Conservation (phyloP, 108 stramenopile genomes). For the Hondaea fermentalgiana region DNA sequence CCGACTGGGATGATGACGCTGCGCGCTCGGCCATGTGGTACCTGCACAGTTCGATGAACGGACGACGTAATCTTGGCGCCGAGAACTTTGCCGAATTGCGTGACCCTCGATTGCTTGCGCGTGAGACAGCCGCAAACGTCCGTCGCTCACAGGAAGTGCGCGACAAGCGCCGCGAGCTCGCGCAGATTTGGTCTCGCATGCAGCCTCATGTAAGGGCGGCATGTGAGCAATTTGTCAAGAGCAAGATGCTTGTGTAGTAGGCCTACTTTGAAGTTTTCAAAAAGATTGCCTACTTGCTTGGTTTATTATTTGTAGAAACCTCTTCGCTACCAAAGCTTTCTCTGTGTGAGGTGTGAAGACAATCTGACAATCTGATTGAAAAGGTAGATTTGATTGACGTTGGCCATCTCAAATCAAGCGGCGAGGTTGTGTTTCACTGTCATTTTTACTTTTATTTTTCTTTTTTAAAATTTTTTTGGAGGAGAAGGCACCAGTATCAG, state of each 20-base stretch:
- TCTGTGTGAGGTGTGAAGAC: too few species aligned
- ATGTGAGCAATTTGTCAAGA: neutral
- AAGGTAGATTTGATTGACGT: too few species aligned
- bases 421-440: too few species aligned
- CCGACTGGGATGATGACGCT: neutral
- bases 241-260: neutral
- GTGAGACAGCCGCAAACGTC: neutral
- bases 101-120: neutral
- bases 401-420: too few species aligned
- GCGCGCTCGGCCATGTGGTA: neutral
- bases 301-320: too few species aligned
- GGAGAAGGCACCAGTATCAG: too few species aligned
- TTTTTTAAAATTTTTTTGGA: too few species aligned
- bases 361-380: too few species aligned
- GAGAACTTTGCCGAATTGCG: neutral
- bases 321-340: too few species aligned
- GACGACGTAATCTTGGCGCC: neutral
- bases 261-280: too few species aligned
- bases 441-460: too few species aligned
- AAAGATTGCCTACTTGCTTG: too few species aligned
- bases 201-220: neutral
- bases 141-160: neutral
- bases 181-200: neutral
- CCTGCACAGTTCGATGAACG: slow-evolving; percentile 4
- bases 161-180: neutral